Conservation (phyloP, 176 grass and related monocot genomes). For the Metroxylon sagu region DNA sequence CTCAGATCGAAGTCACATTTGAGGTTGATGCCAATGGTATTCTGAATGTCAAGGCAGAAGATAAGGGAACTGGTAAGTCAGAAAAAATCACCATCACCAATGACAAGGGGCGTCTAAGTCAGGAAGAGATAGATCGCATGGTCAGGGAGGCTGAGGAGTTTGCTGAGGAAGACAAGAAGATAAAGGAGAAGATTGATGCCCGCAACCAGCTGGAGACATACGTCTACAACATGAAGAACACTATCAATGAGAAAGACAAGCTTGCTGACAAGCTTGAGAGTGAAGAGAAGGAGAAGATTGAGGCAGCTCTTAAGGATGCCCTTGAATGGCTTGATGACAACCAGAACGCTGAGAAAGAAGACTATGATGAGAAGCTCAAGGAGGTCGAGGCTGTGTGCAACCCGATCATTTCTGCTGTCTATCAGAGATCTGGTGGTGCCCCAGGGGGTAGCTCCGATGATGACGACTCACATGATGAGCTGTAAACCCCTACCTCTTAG, state of each 20-base stretch:
- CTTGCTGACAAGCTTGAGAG: slow-evolving; percentile 16
- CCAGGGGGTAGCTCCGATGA: slow-evolving; percentile 2
- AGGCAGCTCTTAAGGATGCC: slow-evolving; percentile 5
- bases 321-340: slow-evolving; percentile 31
- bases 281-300: slow-evolving; percentile 26
- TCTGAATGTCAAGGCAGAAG: slow-evolving; percentile 27
- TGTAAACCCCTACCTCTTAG: background rate
- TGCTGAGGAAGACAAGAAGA: slow-evolving; percentile 22
- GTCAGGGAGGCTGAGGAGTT: slow-evolving; percentile 34
- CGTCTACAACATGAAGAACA: slow-evolving; percentile 26
- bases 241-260: slow-evolving; percentile 16
- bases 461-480: slow-evolving; percentile 1
- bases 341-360: slow-evolving; percentile 11
- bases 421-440: slow-evolving; percentile 9
- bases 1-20: slow-evolving; percentile 30
- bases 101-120: slow-evolving; percentile 17
- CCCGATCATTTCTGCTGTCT: slow-evolving; percentile 22
- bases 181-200: slow-evolving; percentile 23
- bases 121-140: slow-evolving; percentile 28
- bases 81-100: slow-evolving; percentile 34
- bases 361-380: slow-evolving; percentile 28
- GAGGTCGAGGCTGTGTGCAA: slow-evolving; percentile 33
- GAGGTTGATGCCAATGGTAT: slow-evolving; percentile 37
- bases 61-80: slow-evolving; percentile 16
- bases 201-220: slow-evolving; percentile 28